These are phyloP conservation scores for Aspergillus diversus DNA, from an alignment of 495 filamentous ascomycete genomes.

Conservation along the genomic window DNA sequence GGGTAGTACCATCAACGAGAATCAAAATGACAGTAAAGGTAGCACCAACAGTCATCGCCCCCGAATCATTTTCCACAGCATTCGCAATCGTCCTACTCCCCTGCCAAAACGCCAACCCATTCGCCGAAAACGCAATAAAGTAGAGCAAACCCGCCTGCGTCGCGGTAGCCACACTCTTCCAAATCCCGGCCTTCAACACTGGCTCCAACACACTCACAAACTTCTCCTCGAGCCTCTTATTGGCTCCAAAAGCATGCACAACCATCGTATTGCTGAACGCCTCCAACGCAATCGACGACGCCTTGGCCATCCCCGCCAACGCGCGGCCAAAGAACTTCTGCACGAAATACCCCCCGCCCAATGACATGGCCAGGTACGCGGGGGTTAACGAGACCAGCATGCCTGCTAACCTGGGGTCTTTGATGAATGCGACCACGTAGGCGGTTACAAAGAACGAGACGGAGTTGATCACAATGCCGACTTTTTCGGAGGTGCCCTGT, in stretches of 20 bases:
- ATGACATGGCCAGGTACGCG: slow-evolving; percentile 66
- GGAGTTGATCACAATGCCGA: slow-evolving; percentile 61
- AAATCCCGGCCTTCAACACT: slow-evolving; percentile 55
- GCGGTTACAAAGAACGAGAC: slow-evolving; percentile 65
- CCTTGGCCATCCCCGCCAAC: slow-evolving; percentile 53
- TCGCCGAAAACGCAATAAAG: slow-evolving; percentile 66
- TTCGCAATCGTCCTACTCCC: slow-evolving; percentile 58
- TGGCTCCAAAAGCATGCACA: slow-evolving; percentile 55
- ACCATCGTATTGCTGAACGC: slow-evolving; percentile 50
- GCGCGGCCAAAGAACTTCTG: slow-evolving; percentile 59
- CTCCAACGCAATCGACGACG: slow-evolving; percentile 54
- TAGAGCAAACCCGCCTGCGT: slow-evolving; percentile 67
- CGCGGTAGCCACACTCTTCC: slow-evolving; percentile 62
- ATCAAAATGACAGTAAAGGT: slow-evolving; percentile 70
- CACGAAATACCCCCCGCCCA: slow-evolving; percentile 62
- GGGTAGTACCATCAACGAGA: slow-evolving; percentile 57
- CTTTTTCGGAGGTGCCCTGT: slow-evolving; percentile 68
- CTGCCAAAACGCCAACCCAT: slow-evolving; percentile 70
- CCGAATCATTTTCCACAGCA: slow-evolving; percentile 39
- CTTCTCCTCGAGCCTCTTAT: slow-evolving; percentile 53
- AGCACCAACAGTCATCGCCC: slow-evolving; percentile 54
- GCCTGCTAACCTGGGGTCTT: slow-evolving; percentile 46
- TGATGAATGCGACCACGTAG: slow-evolving; percentile 68
- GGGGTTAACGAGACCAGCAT: slow-evolving; percentile 61
- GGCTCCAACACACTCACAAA: slow-evolving; percentile 51